Evolutionary conservation across 2,329 filamentous ascomycete genomes (phyloP).

Genomic region (Cladosporium sp.): DNA sequence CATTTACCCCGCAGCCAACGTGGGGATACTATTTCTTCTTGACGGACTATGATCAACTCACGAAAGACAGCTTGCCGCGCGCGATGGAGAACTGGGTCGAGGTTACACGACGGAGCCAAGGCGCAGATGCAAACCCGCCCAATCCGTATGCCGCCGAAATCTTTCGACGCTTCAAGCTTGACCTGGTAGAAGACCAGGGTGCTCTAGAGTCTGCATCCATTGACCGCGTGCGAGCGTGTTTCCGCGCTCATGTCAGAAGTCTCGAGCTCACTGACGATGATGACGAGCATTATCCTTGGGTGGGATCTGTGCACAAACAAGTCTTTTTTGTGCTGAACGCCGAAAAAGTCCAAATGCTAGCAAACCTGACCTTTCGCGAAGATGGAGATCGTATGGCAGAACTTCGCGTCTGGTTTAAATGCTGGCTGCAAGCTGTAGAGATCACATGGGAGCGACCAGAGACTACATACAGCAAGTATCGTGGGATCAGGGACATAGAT

Average conservation of each 20-base stretch:
- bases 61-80: background rate
- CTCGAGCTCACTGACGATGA: background rate
- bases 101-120: background rate
- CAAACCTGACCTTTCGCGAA: conserved; percentile 1
- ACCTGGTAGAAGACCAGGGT: conserved; percentile 1
- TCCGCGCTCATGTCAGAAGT: background rate
- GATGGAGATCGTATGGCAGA: background rate
- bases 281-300: background rate
- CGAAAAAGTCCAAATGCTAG: background rate
- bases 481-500: background rate
- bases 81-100: conserved; percentile 1
- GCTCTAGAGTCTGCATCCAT: background rate
- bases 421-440: background rate
- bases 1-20: background rate
- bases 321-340: conserved; percentile 8
- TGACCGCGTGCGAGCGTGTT: conserved; percentile 6
- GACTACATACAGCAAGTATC: background rate
- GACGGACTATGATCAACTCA: background rate
- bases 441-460: background rate
- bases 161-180: conserved; percentile 1
- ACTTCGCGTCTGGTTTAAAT: background rate
- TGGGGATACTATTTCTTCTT: conserved; percentile 13
- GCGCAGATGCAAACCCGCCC: background rate
- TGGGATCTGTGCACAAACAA: background rate
- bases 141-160: background rate